Evolutionary conservation across 345 rosid genomes (phyloP).

Genomic region (Eucalyptus regnans): DNA sequence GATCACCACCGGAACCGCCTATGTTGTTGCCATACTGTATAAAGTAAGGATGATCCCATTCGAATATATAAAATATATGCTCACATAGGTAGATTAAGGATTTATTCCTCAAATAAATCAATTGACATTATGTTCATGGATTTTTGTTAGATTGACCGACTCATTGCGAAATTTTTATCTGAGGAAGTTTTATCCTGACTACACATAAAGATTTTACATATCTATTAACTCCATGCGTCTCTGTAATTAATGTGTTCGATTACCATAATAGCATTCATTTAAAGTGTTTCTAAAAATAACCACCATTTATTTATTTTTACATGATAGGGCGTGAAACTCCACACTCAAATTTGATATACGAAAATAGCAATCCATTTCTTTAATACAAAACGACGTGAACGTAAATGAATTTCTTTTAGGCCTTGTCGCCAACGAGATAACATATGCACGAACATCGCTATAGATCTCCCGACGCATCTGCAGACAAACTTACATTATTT

Average conservation of each 20-base stretch:
- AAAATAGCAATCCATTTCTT: not conserved
- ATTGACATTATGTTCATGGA: not conserved
- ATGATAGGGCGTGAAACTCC: not conserved
- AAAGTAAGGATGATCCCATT: not conserved
- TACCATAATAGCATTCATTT: not conserved
- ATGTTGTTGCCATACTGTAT: not conserved
- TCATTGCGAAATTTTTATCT: not conserved
- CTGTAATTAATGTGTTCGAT: not conserved
- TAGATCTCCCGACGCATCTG: not conserved
- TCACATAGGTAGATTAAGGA: not conserved
- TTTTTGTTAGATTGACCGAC: not conserved
- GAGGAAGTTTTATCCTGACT: not conserved
- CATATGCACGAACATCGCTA: not conserved
- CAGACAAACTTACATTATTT: not conserved
- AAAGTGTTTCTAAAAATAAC: not conserved
- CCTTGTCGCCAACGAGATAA: not conserved
- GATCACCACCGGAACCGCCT: not conserved
- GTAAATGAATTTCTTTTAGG: not conserved
- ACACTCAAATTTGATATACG: not conserved
- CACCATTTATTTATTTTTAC: not conserved
- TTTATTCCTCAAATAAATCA: not conserved
- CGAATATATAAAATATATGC: not conserved
- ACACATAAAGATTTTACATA: not conserved
- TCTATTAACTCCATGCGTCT: not conserved
- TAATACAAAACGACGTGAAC: not conserved